Percentiles rank a stretch among this genome's conserved stretches.
Conservation (phyloP, 805 yeast genomes). For the Tetrapisispora fleetii region DNA sequence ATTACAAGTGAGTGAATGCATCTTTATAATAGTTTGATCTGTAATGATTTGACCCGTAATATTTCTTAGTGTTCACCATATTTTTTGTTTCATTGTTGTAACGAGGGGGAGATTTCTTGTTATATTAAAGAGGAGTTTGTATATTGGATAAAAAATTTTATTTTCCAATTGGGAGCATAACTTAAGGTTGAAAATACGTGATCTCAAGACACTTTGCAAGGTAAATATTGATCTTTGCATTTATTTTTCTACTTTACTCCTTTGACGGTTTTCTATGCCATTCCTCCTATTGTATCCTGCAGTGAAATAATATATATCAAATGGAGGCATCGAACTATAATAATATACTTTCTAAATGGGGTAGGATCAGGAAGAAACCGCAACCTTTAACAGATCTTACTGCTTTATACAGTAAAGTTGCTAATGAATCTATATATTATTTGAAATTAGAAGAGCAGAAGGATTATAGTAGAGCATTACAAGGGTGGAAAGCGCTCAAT, state of each 20-base stretch:
- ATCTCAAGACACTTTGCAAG: too few relatives aligned
- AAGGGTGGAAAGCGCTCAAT: constrained; percentile 68
- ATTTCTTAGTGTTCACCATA: too few relatives aligned
- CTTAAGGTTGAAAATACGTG: too few relatives aligned
- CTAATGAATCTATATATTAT: constrained; percentile 48
- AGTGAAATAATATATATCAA: not conserved
- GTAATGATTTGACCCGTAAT: too few relatives aligned
- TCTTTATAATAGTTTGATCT: not conserved
- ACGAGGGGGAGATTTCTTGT: too few relatives aligned
- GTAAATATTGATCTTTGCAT: too few relatives aligned
- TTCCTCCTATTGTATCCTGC: not conserved
- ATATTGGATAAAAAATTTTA: too few relatives aligned
- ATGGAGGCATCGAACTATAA: constrained; percentile 2
- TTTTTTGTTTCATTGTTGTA: too few relatives aligned
- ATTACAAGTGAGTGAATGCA: not conserved
- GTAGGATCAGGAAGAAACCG: constrained; percentile 42
- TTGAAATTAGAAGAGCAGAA: constrained; percentile 48
- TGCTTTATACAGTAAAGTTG: constrained; percentile 51
- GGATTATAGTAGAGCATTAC: constrained; percentile 44
- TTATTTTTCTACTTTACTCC: too few relatives aligned
- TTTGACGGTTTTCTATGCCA: not conserved
- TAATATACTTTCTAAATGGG: constrained; percentile 2
- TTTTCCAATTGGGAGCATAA: too few relatives aligned
- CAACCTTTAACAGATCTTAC: constrained; percentile 51
- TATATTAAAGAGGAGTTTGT: too few relatives aligned